A percentile compares a stretch with the other conserved stretches of the same genome.
Evolutionary conservation across 495 filamentous ascomycete species (phyloP).

Genomic region (Neurospora africana): DNA sequence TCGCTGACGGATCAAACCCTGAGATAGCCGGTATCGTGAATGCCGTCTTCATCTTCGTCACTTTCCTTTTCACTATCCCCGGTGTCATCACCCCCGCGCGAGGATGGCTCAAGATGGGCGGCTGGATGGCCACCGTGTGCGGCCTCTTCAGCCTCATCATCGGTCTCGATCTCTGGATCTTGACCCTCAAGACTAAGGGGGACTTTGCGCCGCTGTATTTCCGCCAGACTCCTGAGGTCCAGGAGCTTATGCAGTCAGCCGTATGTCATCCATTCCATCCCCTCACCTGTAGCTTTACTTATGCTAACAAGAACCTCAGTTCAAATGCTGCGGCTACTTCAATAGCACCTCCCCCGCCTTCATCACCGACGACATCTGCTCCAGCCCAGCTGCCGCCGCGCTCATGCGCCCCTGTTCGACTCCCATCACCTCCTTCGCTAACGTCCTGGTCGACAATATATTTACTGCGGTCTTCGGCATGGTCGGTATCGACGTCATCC

Average conservation of each 20-base stretch:
- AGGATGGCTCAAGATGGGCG: constrained; percentile 48
- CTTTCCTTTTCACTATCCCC: constrained; percentile 46
- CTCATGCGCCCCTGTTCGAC: constrained; percentile 52
- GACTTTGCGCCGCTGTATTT: constrained; percentile 47
- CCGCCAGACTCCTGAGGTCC: constrained; percentile 36
- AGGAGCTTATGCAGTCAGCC: constrained; percentile 54
- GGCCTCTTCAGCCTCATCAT: constrained; percentile 52
- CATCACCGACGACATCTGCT: constrained; percentile 48
- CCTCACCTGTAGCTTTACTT: neutral
- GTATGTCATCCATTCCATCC: constrained; percentile 29
- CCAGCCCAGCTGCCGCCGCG: constrained; percentile 52
- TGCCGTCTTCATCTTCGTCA: constrained; percentile 47
- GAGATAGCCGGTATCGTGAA: constrained; percentile 53
- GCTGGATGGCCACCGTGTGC: constrained; percentile 49
- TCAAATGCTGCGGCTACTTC: constrained; percentile 64
- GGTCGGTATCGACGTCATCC: constrained; percentile 53
- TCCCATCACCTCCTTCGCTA: constrained; percentile 52
- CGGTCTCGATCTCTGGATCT: constrained; percentile 58
- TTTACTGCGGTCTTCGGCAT: constrained; percentile 69
- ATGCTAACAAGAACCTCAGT: constrained; percentile 34
- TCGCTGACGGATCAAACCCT: constrained; percentile 15
- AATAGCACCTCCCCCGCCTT: constrained; percentile 57
- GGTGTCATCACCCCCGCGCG: constrained; percentile 49
- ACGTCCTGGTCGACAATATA: constrained; percentile 57
- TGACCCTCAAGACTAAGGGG: constrained; percentile 51